Evolutionary conservation across 192 early-diverging fungal genomes (phyloP), one percentile per base, ranked within the genome.

Genomic region (Geranomyces variabilis): DNA sequence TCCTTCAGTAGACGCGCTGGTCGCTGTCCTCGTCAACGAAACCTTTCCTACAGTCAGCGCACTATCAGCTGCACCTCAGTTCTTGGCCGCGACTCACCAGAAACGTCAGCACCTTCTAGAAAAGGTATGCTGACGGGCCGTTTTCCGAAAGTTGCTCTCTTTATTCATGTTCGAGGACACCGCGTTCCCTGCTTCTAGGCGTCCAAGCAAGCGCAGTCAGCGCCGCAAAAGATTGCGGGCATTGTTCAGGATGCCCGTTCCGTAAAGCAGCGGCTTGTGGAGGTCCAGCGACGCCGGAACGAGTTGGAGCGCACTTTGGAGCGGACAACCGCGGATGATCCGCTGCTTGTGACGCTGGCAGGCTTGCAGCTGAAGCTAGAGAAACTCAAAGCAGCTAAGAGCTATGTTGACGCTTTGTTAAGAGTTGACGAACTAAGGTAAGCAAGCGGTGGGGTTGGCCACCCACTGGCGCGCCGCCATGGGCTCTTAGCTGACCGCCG

Each of bases 391-490:
- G 24, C 48, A 14, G 73, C 73, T 4, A 58, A 63, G 51, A 30
- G 46, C 7, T 75, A 75, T 31, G 47, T 75, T 5, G 59, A 60
- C 15, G 13, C 46, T 8, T 43, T 75, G 29, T 15, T 69, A 10
- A 69, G 61, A 43, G 59, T 63, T 5, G 66, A 75, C 19, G 45
- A 13, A 14, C 29, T 75, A 36, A 75, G 73, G 73, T 75, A 51
- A 7, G 28, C 48, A 24, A 41, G n/a, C 34, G 24, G 43, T 10
- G 12, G 0, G 19, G 22, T 44, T 44, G 28, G 17, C n/a, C 0
- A 9, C 12, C 29, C 29, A 12, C 34, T 24, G 13, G 22, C n/a
- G n/a, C n/a, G n/a, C n/a, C n/a, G n/a, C n/a, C n/a, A n/a, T n/a
- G n/a, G n/a, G n/a, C n/a, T n/a, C n/a, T n/a, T n/a, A n/a, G n/a